phyloP scores from a whole-genome alignment of 352 stramenopile species.

The Globisporangium heterothallicum region DNA sequence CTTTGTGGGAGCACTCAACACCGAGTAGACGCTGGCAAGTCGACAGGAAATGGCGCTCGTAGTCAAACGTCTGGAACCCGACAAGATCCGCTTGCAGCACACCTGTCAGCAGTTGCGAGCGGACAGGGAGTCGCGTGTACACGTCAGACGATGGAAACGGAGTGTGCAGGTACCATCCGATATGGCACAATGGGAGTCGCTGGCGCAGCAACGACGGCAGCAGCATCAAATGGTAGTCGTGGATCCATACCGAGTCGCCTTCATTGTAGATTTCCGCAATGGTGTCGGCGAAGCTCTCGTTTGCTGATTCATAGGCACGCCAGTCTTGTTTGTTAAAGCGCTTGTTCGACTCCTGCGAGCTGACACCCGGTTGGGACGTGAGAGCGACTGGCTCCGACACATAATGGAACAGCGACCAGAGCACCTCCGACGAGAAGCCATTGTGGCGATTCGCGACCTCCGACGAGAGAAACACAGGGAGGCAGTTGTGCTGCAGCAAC shows the following conservation, averaged over 20 bases:
- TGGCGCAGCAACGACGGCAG: conserved; percentile 80
- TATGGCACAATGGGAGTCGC: conserved; percentile 61
- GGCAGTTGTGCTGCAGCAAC: conserved; percentile 80
- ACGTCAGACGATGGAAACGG: conserved; percentile 85
- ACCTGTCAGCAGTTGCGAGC: conserved; percentile 64
- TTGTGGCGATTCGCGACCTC: conserved; percentile 84
- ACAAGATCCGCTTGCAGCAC: conserved; percentile 82
- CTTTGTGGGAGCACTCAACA: conserved; percentile 69
- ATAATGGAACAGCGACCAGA: conserved; percentile 91
- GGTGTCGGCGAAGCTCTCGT: conserved; percentile 80
- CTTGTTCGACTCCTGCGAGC: conserved; percentile 46
- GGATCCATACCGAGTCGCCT: conserved; percentile 85
- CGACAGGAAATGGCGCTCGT: conserved; percentile 84
- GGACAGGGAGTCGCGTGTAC: conserved; percentile 79
- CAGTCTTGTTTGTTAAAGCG: conserved; percentile 88
- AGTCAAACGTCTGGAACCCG: conserved; percentile 89
- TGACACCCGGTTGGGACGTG: conserved; percentile 30
- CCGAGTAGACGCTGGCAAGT: conserved; percentile 73
- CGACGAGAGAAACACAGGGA: conserved; percentile 82
- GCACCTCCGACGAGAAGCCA: conserved; percentile 85
- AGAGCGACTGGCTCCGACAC: conserved; percentile 66
- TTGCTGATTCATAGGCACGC: conserved; percentile 85
- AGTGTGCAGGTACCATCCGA: conserved; percentile 88
- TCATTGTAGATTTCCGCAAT: conserved; percentile 86
- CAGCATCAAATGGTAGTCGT: conserved; percentile 90